These are phyloP conservation scores for Funneliformis mosseae DNA, from an alignment of 192 early-diverging fungal species.

Conservation along the genomic window DNA sequence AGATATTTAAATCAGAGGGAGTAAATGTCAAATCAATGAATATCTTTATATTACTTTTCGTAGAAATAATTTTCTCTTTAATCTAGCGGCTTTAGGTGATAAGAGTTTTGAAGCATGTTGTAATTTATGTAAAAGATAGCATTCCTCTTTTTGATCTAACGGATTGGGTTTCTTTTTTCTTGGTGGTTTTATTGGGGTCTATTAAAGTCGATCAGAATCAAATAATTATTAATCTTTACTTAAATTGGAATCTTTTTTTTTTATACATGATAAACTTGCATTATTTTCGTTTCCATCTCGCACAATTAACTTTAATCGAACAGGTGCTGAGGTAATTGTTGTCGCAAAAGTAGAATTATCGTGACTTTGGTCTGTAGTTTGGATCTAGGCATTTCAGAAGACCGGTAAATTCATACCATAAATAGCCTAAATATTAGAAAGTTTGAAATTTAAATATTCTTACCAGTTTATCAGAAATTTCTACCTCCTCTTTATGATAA, in stretches of 20 bases:
- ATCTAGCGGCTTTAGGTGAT: conserved; percentile 50
- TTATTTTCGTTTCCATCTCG: background rate
- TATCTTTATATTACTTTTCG: conserved; percentile 36
- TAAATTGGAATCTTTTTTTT: background rate
- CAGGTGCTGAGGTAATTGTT: background rate
- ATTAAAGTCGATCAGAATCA: background rate
- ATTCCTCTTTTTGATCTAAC: conserved; percentile 52
- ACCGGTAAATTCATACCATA: background rate
- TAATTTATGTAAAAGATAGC: conserved; percentile 54
- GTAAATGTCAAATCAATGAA: background rate
- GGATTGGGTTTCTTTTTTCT: conserved; percentile 3
- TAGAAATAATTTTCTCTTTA: conserved; percentile 59
- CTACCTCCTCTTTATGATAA: background rate
- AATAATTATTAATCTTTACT: background rate
- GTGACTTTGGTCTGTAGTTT: background rate
- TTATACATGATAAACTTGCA: too few relatives aligned
- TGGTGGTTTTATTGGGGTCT: background rate
- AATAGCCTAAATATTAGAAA: too few relatives aligned
- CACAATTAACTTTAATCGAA: conserved; percentile 1
- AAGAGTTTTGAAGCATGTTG: conserved; percentile 44
- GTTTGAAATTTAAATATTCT: too few relatives aligned
- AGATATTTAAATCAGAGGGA: too few relatives aligned
- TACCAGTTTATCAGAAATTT: background rate
- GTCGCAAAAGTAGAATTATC: background rate
- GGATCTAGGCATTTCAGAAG: background rate